These are phyloP conservation scores for Pseudozyma sp. DNA, from an alignment of 1,284 basidiomycete genomes.

Conservation along the genomic window DNA sequence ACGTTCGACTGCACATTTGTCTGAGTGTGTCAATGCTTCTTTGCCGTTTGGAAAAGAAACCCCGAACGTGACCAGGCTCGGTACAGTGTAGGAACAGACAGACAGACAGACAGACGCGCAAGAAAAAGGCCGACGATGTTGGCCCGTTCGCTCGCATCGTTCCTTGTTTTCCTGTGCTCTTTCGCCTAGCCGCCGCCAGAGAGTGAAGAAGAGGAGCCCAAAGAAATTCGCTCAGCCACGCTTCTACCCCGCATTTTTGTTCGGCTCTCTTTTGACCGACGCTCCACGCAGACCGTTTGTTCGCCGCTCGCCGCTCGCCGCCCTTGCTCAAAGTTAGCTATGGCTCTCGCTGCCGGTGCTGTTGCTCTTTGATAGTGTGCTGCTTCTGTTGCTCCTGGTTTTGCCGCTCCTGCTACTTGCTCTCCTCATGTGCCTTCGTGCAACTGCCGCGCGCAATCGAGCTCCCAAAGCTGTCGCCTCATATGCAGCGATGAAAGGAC, in stretches of 20 bases:
- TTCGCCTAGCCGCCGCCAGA: not conserved
- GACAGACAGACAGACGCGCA: not conserved
- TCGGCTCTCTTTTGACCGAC: constrained; percentile 32
- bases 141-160: constrained; percentile 13
- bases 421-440: too few relatives aligned
- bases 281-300: constrained; percentile 6
- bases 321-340: not conserved
- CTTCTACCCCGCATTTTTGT: constrained; percentile 5
- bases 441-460: too few relatives aligned
- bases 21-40: not conserved
- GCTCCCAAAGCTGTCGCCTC: too few relatives aligned
- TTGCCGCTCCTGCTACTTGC: too few relatives aligned
- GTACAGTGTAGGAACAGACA: not conserved
- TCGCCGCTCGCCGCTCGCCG: not conserved
- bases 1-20: not conserved
- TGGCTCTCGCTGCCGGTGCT: not conserved
- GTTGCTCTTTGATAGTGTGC: too few relatives aligned
- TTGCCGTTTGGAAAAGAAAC: not conserved
- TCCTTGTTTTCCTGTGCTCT: not conserved
- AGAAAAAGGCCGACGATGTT: constrained; percentile 11
- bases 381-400: too few relatives aligned
- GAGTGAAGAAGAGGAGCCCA: not conserved
- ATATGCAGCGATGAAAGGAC: too few relatives aligned
- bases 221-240: not conserved
- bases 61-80: not conserved